Evolutionary conservation across 2,329 filamentous ascomycete species (phyloP), one percentile per base, ranked within the genome.

Genomic region (Ophiostoma angusticollis): DNA sequence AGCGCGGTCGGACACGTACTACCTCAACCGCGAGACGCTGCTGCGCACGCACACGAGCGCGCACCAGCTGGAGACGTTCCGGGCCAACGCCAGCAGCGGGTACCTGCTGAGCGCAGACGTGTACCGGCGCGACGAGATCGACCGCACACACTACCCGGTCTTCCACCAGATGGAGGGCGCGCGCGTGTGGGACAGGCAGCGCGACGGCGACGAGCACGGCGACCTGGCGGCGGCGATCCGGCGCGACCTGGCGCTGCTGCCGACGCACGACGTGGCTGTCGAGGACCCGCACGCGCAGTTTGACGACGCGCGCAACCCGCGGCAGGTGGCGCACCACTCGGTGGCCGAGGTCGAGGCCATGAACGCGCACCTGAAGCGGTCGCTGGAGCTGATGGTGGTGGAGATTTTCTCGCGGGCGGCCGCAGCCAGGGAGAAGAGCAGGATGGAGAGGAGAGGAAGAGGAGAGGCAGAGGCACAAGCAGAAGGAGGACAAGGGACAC

Each of bases 151-250:
- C 61, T 96, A 96, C 60, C 91, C 91, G 0, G 77, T 93, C 42
- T 98, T 98, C 60, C 91, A 98, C 61, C 91, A 98, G 63, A 96
- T 96, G 87, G 91, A 98, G 58, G 89, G 86, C 11, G 89, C 89
- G 8, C 72, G 81, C 50, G 80, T 86, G 39, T 98, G 91, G 89
- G 81, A 91, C 54, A 74, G 84, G 9, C 18, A n/a, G 16, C 27
- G 19, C 2, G 66, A 56, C 21, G 70, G 64, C 55, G 72, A 72
- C 31, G 67, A 64, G 39, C 64, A 59, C 43, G 68, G 67, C 14
- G 70, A 80, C 47, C 56, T 86, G 14, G 72, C 72, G 1, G 64
- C 73, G 13, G 71, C 74, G 11, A 77, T 96, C 7, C 73, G 70
- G 63, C 68, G 68, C 25, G 84, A 93, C 53, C 50, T 93, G 21